A percentile compares a stretch with the other conserved stretches of the same genome.
Evolutionary conservation across 2,329 filamentous ascomycete genomes (phyloP).

Genomic region (Parascedosporium putredinis): DNA sequence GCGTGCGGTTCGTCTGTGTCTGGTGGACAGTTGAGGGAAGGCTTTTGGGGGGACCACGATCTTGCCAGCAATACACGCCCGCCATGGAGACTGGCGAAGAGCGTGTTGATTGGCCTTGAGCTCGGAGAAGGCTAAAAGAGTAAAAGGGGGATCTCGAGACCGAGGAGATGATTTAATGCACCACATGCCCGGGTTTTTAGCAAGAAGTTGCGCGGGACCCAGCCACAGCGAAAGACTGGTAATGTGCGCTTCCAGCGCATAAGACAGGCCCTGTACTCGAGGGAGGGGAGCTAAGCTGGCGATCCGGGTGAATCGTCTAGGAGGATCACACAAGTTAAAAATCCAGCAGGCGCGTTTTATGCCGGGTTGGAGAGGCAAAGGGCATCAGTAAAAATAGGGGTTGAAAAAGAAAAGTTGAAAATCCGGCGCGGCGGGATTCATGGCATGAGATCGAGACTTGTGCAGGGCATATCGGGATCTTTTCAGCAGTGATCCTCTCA

Average conservation of each 20-base stretch:
- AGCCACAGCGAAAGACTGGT: neutral
- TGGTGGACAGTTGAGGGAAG: no score
- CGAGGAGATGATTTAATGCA: neutral
- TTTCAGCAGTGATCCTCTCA: no score
- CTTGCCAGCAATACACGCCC: no score
- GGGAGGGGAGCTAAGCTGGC: neutral
- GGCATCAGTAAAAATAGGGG: no score
- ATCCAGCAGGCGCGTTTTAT: neutral
- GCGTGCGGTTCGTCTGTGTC: no score
- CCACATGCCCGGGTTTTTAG: neutral
- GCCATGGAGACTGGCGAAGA: no score
- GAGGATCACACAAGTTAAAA: neutral
- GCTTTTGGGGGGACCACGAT: no score
- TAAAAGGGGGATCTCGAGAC: neutral
- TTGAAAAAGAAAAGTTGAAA: neutral
- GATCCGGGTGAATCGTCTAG: neutral
- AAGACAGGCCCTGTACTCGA: no score
- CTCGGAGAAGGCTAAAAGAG: neutral
- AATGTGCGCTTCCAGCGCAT: neutral
- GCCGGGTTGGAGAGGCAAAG: neutral
- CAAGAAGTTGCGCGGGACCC: neutral
- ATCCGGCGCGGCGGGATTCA: neutral
- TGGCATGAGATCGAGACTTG: neutral
- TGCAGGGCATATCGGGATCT: no score
- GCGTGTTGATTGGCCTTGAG: neutral